phyloP scores from a whole-genome alignment of 371 early-diverging fungal species.

The Fennellomyces sp. region DNA sequence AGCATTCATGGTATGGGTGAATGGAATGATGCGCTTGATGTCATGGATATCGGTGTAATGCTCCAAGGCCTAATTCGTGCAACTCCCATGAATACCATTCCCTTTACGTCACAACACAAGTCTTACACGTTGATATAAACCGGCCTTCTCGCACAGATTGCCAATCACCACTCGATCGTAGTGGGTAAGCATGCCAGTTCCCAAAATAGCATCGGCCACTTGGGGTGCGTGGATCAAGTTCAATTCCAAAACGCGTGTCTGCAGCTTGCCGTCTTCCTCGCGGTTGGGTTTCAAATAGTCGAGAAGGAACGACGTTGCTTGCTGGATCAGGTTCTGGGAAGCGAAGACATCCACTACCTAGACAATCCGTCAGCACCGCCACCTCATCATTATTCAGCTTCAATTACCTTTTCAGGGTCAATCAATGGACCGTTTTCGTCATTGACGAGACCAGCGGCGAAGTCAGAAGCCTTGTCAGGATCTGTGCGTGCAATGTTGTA shows the following conservation, averaged over 20 bases:
- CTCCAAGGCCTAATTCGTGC: constrained; percentile 76
- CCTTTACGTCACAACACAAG: background rate
- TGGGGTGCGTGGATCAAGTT: constrained; percentile 96
- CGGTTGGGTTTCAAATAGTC: constrained; percentile 93
- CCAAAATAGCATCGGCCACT: constrained; percentile 97
- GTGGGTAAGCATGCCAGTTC: constrained; percentile 93
- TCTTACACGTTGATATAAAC: constrained; percentile 86
- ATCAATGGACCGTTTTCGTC: constrained; percentile 86
- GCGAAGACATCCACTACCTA: constrained; percentile 86
- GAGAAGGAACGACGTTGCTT: constrained; percentile 93
- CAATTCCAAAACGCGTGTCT: constrained; percentile 97
- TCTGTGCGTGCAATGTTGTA: constrained; percentile 89
- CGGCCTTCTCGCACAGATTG: constrained; percentile 94
- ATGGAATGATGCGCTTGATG: constrained; percentile 93
- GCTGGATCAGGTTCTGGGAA: constrained; percentile 91
- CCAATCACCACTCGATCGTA: constrained; percentile 94
- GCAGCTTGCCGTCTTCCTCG: constrained; percentile 90
- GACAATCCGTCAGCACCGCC: background rate
- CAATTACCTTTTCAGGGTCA: constrained; percentile 76
- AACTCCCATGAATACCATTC: background rate
- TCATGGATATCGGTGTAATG: constrained; percentile 95
- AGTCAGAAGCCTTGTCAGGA: constrained; percentile 93
- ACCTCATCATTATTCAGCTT: background rate
- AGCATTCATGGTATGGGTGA: constrained; percentile 82
- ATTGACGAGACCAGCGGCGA: constrained; percentile 87